Evolutionary conservation across 306 rosid genomes (phyloP), one percentile per base, ranked within the genome.

Genomic region (Calophaca sinica): DNA sequence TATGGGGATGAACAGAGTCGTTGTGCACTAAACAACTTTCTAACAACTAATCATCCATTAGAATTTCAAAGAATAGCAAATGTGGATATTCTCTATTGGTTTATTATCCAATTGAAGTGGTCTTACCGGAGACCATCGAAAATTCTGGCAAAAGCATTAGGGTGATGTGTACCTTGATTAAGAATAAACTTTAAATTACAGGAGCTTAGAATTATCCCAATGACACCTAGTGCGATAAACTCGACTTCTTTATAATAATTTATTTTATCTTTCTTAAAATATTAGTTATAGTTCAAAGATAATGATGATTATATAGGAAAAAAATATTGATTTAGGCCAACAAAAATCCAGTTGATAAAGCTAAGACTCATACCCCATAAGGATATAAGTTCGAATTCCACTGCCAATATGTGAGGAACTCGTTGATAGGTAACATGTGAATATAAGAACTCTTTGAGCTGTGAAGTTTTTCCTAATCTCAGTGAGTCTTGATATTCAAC

Each of bases 31-130:
- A 55, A 55, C 62, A 55, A 55, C 38, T 55, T 68, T 80, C 31
- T 39, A 76, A 51, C 67, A n/a, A 41, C 69, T 83, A 75, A 80
- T 79, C 77, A 80, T 39, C 68, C 48, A 64, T 59, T 65, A 72
- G 48, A 51, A 69, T 69, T 62, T 2, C 7, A 66, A 35, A 20
- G 26, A 20, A 20, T 20, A 20, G 26, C 26, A 57, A 53, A 53
- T 5, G 26, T 48, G 76, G 41, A 53, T 20, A 20, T 20, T 20
- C 26, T 20, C 49, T 7, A 52, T 41, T 50, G 20, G 35, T 20
- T 41, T 39, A 49, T 48, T 33, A 73, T 63, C 59, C 55, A 41
- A 62, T 72, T 54, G 59, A 57, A 42, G 64, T n/a, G 42, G 69
- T 31, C 52, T 75, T 29, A 5, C 15, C 14, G 65, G 42, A 59